Evolutionary conservation across 2,329 filamentous ascomycete species (phyloP), one percentile per base, ranked within the genome.

Genomic region (Arachnopeziza araneosa): DNA sequence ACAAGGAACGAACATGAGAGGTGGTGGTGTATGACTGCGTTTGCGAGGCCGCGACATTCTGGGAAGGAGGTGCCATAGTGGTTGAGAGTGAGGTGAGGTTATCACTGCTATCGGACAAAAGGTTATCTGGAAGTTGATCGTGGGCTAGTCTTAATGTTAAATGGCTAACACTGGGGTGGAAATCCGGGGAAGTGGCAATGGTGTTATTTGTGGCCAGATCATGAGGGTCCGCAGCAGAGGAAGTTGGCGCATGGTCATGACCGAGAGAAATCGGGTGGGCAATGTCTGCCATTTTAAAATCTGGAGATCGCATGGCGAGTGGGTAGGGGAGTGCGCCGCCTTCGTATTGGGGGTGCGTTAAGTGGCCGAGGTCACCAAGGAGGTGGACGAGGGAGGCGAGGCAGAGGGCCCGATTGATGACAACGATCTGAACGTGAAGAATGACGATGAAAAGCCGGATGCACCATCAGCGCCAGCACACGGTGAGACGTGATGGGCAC

Each of bases 1-100:
- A 26, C 7, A 36, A 55, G 24, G 59, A 21, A 48, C 50, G 50
- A 53, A 59, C 49, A 56, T 56, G 54, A 52, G 44, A 54, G 17
- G 57, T 53, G 36, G 57, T 53, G 36, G 30, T 51, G 36, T 44
- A 30, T 36, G 24, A 52, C 14, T 54, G 57, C n/a, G 24, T 44
- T 23, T 50, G 26, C 32, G 30, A 14, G 24, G 56, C n/a, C 24
- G 52, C 17, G 23, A 23, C 22, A 50, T 50, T 51, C 5, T 5
- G 49, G 49, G 23, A 7, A 19, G n/a, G 23, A 50, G 50, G 24
- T 23, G 36, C 36, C 36, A 44, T 55, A 7, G 32, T 36, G 50
- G 17, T 52, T 12, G 26, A 14, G 14, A 26, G 52, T 24, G 10
- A 19, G 17, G 17, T 44, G 36, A 44, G 10, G 36, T 44, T 44